Evolutionary conservation across 441 rosid species (phyloP), one percentile per base, ranked within the genome.

Genomic region (Bruguiera hainesii): DNA sequence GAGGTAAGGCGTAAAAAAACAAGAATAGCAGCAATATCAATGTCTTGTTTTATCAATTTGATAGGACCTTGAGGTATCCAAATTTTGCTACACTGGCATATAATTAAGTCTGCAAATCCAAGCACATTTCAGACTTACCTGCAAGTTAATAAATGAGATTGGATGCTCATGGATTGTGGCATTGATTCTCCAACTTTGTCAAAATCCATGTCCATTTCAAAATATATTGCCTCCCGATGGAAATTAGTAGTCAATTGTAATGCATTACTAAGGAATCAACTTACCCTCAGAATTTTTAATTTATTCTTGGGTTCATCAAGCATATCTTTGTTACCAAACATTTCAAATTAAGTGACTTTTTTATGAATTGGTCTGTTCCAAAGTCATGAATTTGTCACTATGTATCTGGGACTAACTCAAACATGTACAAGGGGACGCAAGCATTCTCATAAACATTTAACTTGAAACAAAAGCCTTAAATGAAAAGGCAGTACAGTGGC

Each of bases 401-500:
- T 55, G 58, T 55, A 23, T 23, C 58, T 55, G 29, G 28, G 9
- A 23, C 29, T 6, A 33, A 19, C 37, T 19, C 7, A 66, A 39
- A 39, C 25, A n/a, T 57, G 52, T 58, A 48, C 63, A 64, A 55
- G 35, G 64, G 9, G 23, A 58, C 56, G 18, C 10, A 33, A 28
- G 66, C 30, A 26, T 62, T 64, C 49, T 64, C 50, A 21, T 19
- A 48, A 57, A 65, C n/a, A 33, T 59, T 67, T 65, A 52, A 55
- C 65, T 67, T 29, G 23, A 55, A 71, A 59, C 48, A 65, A 63
- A 59, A 57, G 7, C 51, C 65, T 66, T 63, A n/a, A 68, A 61
- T 26, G 61, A 65, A 56, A 64, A 56, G 37, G 57, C 67, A 60
- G 59, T 65, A 64, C 65, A 68, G 63, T 64, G 46, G 74, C 71